Evolutionary conservation across 163 green algal genomes (phyloP).

Genomic region (Coccomyxa subellipsoidea): DNA sequence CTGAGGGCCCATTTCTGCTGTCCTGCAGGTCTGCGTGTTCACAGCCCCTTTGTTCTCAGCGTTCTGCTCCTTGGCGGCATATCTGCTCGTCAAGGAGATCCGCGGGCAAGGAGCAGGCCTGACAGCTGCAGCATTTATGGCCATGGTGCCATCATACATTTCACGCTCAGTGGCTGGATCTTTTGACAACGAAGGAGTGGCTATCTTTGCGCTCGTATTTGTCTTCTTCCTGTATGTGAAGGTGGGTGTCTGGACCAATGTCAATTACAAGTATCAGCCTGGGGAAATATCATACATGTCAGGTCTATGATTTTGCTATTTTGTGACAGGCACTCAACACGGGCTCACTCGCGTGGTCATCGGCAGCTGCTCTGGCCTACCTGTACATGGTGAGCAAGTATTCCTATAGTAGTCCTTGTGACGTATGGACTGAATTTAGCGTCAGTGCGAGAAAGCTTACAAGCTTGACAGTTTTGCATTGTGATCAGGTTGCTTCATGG

Average conservation of each 20-base stretch:
- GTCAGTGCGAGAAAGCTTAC: no score
- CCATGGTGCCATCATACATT: constrained; percentile 90
- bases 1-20: no score
- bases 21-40: constrained; percentile 88
- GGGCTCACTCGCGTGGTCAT: constrained; percentile 76
- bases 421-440: no score
- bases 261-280: no score
- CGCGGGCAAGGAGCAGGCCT: constrained; percentile 77
- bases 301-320: no score
- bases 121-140: constrained; percentile 78
- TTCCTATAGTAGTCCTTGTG: neutral
- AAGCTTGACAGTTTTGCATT: neutral
- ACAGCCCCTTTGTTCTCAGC: constrained; percentile 92
- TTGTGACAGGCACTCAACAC: constrained; percentile 88
- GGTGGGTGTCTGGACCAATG: constrained; percentile 29
- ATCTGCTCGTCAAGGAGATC: constrained; percentile 80
- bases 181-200: constrained; percentile 89
- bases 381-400: constrained; percentile 80
- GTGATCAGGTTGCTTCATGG: constrained; percentile 70
- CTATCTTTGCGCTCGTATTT: constrained; percentile 89
- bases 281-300: no score
- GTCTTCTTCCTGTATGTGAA: constrained; percentile 92
- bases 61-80: constrained; percentile 82
- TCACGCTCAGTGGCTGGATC: constrained; percentile 82
- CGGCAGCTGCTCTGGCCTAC: constrained; percentile 66